Evolutionary conservation across 192 early-diverging fungal species (phyloP).

Genomic region (Coemansia sp.): DNA sequence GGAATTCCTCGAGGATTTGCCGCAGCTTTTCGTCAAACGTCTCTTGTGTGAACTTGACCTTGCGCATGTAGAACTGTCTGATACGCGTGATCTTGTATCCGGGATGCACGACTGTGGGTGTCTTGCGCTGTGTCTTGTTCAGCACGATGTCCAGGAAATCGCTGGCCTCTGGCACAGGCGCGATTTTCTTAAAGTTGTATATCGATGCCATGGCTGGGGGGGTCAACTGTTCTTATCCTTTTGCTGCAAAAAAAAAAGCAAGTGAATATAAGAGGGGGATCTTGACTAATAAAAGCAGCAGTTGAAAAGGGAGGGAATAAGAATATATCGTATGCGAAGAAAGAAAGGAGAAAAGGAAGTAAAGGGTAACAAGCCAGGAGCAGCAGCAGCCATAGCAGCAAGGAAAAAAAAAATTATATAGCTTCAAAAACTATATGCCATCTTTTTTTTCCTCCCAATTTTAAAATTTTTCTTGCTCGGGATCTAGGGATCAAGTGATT

Average conservation of each 20-base stretch:
- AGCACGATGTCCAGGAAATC: slow-evolving; percentile 99
- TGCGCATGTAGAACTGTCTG: slow-evolving; percentile 98
- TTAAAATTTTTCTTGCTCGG: neutral
- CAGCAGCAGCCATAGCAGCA: neutral
- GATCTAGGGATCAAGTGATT: neutral
- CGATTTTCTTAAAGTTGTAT: slow-evolving; percentile 99
- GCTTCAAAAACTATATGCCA: slow-evolving; percentile 1
- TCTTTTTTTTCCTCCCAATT: slow-evolving; percentile 7
- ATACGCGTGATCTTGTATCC: slow-evolving; percentile 97
- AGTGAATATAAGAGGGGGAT: neutral
- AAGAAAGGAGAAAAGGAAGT: neutral
- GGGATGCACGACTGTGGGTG: slow-evolving; percentile 92
- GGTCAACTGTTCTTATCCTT: neutral
- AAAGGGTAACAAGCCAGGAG: no score
- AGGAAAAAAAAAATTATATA: slow-evolving; percentile 2
- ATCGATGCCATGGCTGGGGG: slow-evolving; percentile 61
- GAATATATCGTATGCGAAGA: neutral
- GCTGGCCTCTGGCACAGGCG: slow-evolving; percentile 82
- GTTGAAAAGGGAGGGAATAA: neutral
- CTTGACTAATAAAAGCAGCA: neutral
- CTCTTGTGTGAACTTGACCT: slow-evolving; percentile 98
- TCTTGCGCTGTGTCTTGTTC: slow-evolving; percentile 98
- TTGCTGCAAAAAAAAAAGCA: no score
- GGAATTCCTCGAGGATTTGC: slow-evolving; percentile 92
- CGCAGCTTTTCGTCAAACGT: slow-evolving; percentile 95